phyloP scores from a whole-genome alignment of 257 asterid species.

The Petunia axillaris region DNA sequence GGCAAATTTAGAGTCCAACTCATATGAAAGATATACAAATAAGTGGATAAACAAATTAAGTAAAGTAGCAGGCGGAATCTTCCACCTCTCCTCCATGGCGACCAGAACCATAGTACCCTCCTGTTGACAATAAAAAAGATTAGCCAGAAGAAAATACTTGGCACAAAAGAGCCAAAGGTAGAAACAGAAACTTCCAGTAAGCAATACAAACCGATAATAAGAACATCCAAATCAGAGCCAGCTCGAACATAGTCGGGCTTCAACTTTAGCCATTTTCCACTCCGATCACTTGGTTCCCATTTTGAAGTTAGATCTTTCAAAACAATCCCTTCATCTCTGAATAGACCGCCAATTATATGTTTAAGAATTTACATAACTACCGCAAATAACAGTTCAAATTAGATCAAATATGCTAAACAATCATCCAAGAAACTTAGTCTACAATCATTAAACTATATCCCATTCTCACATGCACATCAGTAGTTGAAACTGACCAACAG shows the following conservation, averaged over 20 bases:
- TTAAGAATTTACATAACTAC: slow-evolving; percentile 30
- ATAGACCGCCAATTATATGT: slow-evolving; percentile 22
- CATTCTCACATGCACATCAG: background rate
- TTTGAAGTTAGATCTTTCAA: slow-evolving; percentile 89
- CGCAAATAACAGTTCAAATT: slow-evolving; percentile 24
- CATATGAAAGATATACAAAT: slow-evolving; percentile 27
- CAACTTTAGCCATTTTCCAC: slow-evolving; percentile 95
- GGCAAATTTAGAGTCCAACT: slow-evolving; percentile 21
- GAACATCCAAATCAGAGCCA: slow-evolving; percentile 90
- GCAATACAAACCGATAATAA: slow-evolving; percentile 73
- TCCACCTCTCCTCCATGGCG: slow-evolving; percentile 96
- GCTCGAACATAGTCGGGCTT: slow-evolving; percentile 95
- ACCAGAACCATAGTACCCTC: slow-evolving; percentile 99
- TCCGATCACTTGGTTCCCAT: slow-evolving; percentile 99
- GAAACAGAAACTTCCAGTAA: slow-evolving; percentile 25
- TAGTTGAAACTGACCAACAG: slow-evolving; percentile 5
- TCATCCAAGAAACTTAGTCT: slow-evolving; percentile 24
- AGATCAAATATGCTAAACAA: slow-evolving; percentile 30
- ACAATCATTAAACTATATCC: background rate
- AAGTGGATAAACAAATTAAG: slow-evolving; percentile 29
- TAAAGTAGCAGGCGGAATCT: slow-evolving; percentile 27
- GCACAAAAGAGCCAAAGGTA: background rate
- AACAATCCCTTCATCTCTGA: slow-evolving; percentile 93
- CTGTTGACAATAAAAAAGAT: slow-evolving; percentile 48
- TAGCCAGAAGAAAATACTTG: slow-evolving; percentile 22